These are phyloP conservation scores for Monilinia fructigena DNA, from an alignment of 2,329 filamentous ascomycete genomes.

Conservation along the genomic window DNA sequence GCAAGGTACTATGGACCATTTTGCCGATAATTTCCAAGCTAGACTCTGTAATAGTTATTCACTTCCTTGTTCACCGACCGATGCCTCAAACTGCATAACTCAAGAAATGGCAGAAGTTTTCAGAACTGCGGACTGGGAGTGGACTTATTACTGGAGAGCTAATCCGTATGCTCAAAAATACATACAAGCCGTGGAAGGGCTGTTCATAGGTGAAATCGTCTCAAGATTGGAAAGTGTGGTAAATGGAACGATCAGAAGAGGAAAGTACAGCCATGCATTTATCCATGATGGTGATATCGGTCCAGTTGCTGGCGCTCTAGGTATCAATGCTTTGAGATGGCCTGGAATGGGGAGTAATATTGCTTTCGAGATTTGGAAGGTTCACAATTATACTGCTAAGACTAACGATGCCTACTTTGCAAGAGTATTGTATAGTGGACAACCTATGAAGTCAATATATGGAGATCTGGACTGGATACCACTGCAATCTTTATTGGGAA, in stretches of 20 bases:
- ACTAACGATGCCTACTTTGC: not conserved
- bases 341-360: conserved; percentile 44
- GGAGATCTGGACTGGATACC: conserved; percentile 34
- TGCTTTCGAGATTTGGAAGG: conserved; percentile 44
- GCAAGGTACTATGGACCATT: conserved; percentile 43
- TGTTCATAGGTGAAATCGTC: conserved; percentile 44
- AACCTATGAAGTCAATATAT: conserved; percentile 32
- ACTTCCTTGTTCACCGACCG: conserved; percentile 39
- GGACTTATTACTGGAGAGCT: conserved; percentile 44
- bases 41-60: conserved; percentile 44
- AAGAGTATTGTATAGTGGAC: conserved; percentile 39
- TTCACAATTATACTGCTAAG: not conserved
- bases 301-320: conserved; percentile 36
- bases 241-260: conserved; percentile 26
- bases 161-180: conserved; percentile 41
- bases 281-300: conserved; percentile 44
- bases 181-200: conserved; percentile 42
- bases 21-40: conserved; percentile 44
- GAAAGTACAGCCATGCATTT: conserved; percentile 39
- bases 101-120: conserved; percentile 41
- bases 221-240: conserved; percentile 38
- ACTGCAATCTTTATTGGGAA: conserved; percentile 27
- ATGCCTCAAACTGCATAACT: conserved; percentile 40
- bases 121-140: conserved; percentile 45
- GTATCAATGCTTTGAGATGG: conserved; percentile 43